These are phyloP conservation scores for Ustilago nuda DNA, from an alignment of 1,284 basidiomycete species.

Conservation along the genomic window DNA sequence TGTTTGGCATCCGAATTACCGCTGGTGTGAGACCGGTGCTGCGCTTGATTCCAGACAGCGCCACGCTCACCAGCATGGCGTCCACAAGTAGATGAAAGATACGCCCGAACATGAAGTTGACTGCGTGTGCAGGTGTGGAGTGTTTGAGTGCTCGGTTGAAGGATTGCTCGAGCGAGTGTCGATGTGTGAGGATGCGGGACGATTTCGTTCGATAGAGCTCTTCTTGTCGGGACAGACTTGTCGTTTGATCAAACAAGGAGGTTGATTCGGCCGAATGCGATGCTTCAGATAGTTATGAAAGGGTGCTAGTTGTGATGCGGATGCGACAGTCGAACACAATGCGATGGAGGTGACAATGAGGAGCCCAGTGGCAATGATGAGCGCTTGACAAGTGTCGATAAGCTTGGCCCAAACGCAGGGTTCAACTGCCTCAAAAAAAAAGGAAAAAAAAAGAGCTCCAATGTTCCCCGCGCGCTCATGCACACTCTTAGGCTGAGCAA, in stretches of 20 bases:
- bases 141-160: neutral
- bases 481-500: conserved; percentile 14
- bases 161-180: neutral
- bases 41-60: conserved; percentile 65
- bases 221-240: neutral
- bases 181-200: neutral
- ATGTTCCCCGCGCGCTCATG: conserved; percentile 19
- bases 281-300: neutral
- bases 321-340: neutral
- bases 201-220: neutral
- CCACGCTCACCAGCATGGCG: conserved; percentile 65
- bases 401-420: conserved; percentile 36
- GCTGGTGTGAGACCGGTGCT: conserved; percentile 65
- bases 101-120: conserved; percentile 62
- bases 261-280: neutral
- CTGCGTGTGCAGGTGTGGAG: neutral
- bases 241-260: neutral
- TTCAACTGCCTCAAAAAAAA: conserved; percentile 13
- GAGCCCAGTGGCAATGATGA: neutral
- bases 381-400: neutral
- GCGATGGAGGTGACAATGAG: conserved; percentile 1
- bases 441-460: neutral
- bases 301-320: neutral
- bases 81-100: conserved; percentile 65
- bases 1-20: conserved; percentile 58